Evolutionary conservation across 306 rosid genomes (phyloP).

Genomic region (Alnus rubra): DNA sequence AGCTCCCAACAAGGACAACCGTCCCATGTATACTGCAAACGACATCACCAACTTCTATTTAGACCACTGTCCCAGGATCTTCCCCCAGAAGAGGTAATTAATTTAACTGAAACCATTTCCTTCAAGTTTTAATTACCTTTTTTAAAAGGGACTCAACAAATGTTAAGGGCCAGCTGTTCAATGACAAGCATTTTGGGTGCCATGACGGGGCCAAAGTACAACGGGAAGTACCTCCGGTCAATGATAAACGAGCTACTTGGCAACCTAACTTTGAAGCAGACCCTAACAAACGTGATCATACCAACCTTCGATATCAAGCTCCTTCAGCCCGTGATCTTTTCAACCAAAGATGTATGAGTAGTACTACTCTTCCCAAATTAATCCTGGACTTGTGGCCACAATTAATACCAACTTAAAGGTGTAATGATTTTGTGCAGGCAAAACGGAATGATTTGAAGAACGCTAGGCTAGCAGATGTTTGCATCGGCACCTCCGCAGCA

Average conservation of each 20-base stretch:
- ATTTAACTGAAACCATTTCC: background rate
- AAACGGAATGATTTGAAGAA: conserved; percentile 31
- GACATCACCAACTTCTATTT: conserved; percentile 42
- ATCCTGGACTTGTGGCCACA: background rate
- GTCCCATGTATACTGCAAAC: conserved; percentile 41
- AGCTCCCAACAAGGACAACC: conserved; percentile 40
- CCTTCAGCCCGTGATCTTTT: conserved; percentile 7
- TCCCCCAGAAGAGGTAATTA: conserved; percentile 35
- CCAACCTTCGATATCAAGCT: conserved; percentile 6
- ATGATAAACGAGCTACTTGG: conserved; percentile 20
- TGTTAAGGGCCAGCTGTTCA: background rate
- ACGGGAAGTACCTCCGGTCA: conserved; percentile 28
- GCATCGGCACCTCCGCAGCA: conserved; percentile 49
- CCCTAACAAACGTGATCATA: conserved; percentile 16
- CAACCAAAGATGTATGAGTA: background rate
- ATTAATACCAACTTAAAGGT: no score
- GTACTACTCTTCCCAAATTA: background rate
- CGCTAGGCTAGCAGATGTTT: conserved; percentile 41
- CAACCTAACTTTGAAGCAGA: conserved; percentile 27
- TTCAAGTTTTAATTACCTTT: background rate
- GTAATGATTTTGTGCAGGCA: conserved; percentile 27
- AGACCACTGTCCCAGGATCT: conserved; percentile 34
- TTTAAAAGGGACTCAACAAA: background rate
- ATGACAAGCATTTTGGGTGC: background rate
- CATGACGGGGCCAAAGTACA: conserved; percentile 28